Evolutionary conservation across 257 asterid genomes (phyloP), one percentile per base, ranked within the genome.

Genomic region (Salvia rosmarinus): DNA sequence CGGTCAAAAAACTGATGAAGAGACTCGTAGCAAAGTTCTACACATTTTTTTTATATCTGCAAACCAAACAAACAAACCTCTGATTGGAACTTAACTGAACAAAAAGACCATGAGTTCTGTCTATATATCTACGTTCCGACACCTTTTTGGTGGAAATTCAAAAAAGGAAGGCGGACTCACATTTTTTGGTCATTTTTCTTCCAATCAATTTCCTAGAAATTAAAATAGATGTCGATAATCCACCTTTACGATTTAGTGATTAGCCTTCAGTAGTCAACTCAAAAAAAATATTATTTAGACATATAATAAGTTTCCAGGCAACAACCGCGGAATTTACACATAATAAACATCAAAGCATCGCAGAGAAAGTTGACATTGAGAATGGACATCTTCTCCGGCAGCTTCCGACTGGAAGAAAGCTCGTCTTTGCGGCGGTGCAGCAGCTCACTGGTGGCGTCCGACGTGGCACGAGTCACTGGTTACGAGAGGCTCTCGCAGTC

Each of bases 401-500:
- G 80, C 19, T 55, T 76, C 51, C 37, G 80, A 42, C 40, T 69
- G 13, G 73, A 59, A n/a, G 78, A 68, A 19, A 64, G 14, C 21
- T 42, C 66, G 16, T 73, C 72, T 34, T 12, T 60, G 35, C 49
- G 59, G 32, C 47, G 42, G 60, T 56, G 74, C 34, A 67, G 57
- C 61, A 79, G 84, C 59, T 64, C 86, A 4, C 64, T 57, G 14
- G 73, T 6, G 58, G 34, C 66, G 2, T 65, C 65, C 0, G 74
- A 64, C 52, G 37, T 52, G 39, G 70, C 82, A 4, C 72, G 46
- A 21, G 55, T 65, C 58, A 42, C 55, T 1, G 55, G 17, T 5
- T 74, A 77, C 20, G 75, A 79, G 42, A 74, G 68, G 64, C 70
- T 77, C 54, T 77, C 85, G 0, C 56, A 61, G 46, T 80, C 87